Evolutionary conservation across 2,329 filamentous ascomycete genomes (phyloP).

Genomic region (Paraconiothyrium brasiliense): DNA sequence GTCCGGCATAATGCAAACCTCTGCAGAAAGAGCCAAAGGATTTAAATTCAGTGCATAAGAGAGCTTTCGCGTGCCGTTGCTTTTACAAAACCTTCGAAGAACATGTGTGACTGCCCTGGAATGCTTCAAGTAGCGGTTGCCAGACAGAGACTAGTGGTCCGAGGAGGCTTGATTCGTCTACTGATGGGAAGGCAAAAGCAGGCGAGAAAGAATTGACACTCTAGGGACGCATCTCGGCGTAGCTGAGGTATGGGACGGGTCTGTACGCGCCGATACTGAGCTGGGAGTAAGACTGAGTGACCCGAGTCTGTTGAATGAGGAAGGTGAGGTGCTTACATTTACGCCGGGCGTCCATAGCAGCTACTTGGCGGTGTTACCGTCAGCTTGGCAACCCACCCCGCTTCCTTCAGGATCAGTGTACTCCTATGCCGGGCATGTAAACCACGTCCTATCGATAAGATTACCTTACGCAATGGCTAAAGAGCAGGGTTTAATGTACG

Average conservation of each 20-base stretch:
- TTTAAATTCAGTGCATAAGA: background rate
- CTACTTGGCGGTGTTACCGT: background rate
- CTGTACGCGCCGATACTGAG: background rate
- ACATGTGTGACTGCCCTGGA: background rate
- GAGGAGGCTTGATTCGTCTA: background rate
- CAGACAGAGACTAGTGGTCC: background rate
- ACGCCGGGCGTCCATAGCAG: constrained; percentile 5
- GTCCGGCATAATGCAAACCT: background rate
- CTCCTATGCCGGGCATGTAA: constrained; percentile 4
- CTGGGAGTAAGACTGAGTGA: background rate
- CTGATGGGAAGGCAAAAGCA: background rate
- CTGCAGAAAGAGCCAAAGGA: background rate
- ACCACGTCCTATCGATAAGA: constrained; percentile 1
- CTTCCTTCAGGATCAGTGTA: constrained; percentile 6
- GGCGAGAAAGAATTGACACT: background rate
- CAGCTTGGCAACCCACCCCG: constrained; percentile 6
- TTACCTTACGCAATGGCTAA: background rate
- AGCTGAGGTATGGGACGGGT: background rate
- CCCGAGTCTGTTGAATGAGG: constrained; percentile 4
- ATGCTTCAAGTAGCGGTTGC: background rate
- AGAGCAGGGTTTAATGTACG: background rate
- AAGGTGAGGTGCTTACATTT: constrained; percentile 12
- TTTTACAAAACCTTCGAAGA: background rate
- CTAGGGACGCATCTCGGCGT: background rate
- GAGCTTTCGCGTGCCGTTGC: background rate